Base-by-base conservation (phyloP, 495 filamentous ascomycete genomes). In the Penicillium soppii region DNA sequence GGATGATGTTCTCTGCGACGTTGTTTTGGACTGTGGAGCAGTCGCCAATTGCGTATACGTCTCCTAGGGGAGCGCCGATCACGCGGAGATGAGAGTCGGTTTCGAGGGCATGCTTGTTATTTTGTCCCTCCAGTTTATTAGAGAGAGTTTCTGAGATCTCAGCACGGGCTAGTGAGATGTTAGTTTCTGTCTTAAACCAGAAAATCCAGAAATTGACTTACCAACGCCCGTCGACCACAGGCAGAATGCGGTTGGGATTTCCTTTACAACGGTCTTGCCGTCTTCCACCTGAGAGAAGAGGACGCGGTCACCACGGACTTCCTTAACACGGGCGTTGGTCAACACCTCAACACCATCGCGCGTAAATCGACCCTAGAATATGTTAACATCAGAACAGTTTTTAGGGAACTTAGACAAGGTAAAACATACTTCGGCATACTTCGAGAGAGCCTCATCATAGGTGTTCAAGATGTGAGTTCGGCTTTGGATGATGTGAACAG, bases 21-120 rank as follows among this genome's bases (percentile, higher is more conserved):
- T 97, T 97, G 74, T 97, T 97, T 60, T 97, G 95, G 0, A 97
- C 95, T 0, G 94, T 97, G 10, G 88, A 75, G 72, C 94, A 97
- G 69, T 99, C 95, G n/a, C 95, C 95, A 45, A 99, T 89, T 40
- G 90, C 90, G 65, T 99, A 99, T 25, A 99, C 90, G 59, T 97
- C 94, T 32, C 95, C 94, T 0, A 97, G 74, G 0, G 94, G 95
- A 0, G 95, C 86, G 29, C 95, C 95, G 58, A 88, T 90, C 0
- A 99, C 74, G 33, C 95, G 90, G 6, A 97, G 85, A 67, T 99
- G 91, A 4, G 90, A 83, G 69, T 99, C 95, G 0, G 95, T 99
- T 65, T 97, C 95, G 8, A 99, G 79, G 13, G 95, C 95, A 59
- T 92, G 91, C 29, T 79, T 81, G 70, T 99, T 99, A 41, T 82